Evolutionary conservation across 306 rosid species (phyloP).

Genomic region (Begonia peltatifolia): DNA sequence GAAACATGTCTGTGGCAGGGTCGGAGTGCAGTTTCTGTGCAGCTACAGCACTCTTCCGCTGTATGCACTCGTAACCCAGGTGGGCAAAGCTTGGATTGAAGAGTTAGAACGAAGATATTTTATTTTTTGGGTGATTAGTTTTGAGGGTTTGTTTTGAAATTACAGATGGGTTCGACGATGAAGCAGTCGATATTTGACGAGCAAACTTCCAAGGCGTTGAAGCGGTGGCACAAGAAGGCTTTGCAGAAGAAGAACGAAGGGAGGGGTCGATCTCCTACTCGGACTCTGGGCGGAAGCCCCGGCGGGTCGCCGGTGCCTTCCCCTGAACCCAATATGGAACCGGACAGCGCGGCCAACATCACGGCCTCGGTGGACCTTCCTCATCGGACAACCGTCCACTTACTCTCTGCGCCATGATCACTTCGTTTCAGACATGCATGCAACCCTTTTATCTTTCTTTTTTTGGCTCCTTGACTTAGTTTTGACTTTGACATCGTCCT

Average conservation of each 20-base stretch:
- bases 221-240: constrained; percentile 70
- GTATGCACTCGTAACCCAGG: constrained; percentile 92
- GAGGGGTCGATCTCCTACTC: constrained; percentile 8
- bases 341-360: constrained; percentile 8
- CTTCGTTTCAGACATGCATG: too few relatives aligned
- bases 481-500: too few relatives aligned
- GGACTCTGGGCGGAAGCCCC: constrained; percentile 22
- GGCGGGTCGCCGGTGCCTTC: constrained; percentile 9
- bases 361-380: constrained; percentile 16
- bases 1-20: constrained; percentile 22
- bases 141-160: not conserved
- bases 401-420: not conserved
- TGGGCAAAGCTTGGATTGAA: constrained; percentile 2
- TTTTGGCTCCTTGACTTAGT: too few relatives aligned
- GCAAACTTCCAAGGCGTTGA: constrained; percentile 73
- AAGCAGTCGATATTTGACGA: constrained; percentile 89
- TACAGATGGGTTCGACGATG: constrained; percentile 95
- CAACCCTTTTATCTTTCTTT: too few relatives aligned
- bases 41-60: constrained; percentile 89
- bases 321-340: constrained; percentile 5
- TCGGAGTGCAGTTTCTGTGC: constrained; percentile 67
- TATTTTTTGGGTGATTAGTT: too few relatives aligned
- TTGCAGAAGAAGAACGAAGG: constrained; percentile 38
- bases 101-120: too few relatives aligned
- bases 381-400: not conserved